Evolutionary conservation across 805 yeast genomes (phyloP).

Genomic region (Citeromyces matritensis): DNA sequence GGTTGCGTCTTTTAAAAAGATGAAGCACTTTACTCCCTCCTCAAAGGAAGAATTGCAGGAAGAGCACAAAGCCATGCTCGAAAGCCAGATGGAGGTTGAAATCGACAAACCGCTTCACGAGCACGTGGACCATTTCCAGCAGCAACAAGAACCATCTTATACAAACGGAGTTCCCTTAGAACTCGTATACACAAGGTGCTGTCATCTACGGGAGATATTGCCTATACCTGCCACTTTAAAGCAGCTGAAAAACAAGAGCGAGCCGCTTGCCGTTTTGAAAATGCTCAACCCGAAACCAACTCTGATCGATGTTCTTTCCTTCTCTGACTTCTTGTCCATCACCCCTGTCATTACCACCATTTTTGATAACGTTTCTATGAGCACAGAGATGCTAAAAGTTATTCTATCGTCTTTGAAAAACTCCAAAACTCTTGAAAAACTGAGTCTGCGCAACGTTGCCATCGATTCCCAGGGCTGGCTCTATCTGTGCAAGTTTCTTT

Average conservation of each 20-base stretch:
- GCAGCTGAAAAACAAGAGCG: slow-evolving; percentile 32
- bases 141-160: slow-evolving; percentile 12
- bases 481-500: slow-evolving; percentile 30
- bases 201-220: slow-evolving; percentile 30
- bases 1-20: slow-evolving; percentile 27
- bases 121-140: slow-evolving; percentile 19
- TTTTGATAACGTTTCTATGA: slow-evolving; percentile 41
- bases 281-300: slow-evolving; percentile 46
- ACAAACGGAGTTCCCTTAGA: slow-evolving; percentile 24
- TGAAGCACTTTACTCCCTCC: slow-evolving; percentile 4
- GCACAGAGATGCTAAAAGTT: slow-evolving; percentile 35
- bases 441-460: slow-evolving; percentile 39
- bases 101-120: slow-evolving; percentile 58
- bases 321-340: slow-evolving; percentile 40
- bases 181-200: slow-evolving; percentile 30
- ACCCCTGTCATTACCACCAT: slow-evolving; percentile 39
- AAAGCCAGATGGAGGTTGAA: slow-evolving; percentile 17
- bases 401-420: slow-evolving; percentile 27
- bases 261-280: slow-evolving; percentile 38
- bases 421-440: slow-evolving; percentile 29
- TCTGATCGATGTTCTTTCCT: slow-evolving; percentile 37
- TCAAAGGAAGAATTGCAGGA: slow-evolving; percentile 1
- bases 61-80: slow-evolving; percentile 5
- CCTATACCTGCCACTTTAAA: slow-evolving; percentile 37
- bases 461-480: slow-evolving; percentile 37